A percentile compares a stretch with the other conserved stretches of the same genome.
Evolutionary conservation across 2,329 filamentous ascomycete genomes (phyloP).

Genomic region (Penicillium decumbens): DNA sequence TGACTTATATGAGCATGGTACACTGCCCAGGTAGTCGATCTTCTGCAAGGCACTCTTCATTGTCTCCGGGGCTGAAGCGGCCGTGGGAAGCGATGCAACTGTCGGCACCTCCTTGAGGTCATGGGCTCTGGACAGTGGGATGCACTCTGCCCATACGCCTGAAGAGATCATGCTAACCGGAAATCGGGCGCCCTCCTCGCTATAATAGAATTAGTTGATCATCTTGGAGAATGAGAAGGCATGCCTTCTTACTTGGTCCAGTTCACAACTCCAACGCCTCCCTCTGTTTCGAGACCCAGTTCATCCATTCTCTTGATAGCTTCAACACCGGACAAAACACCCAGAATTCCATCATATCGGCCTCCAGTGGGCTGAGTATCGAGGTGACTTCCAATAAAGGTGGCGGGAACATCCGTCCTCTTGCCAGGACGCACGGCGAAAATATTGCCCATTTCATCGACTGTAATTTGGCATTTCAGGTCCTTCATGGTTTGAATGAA

Average conservation of each 20-base stretch:
- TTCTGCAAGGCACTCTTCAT: slow-evolving; percentile 65
- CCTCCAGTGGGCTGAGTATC: slow-evolving; percentile 57
- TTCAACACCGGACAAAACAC: slow-evolving; percentile 68
- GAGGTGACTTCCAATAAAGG: slow-evolving; percentile 66
- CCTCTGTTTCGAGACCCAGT: slow-evolving; percentile 62
- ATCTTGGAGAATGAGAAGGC: not conserved
- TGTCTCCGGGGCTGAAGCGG: slow-evolving; percentile 54
- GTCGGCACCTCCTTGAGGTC: slow-evolving; percentile 57
- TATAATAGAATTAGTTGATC: slow-evolving; percentile 30
- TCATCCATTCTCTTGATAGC: slow-evolving; percentile 65
- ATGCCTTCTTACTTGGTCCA: slow-evolving; percentile 31
- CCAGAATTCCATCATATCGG: slow-evolving; percentile 61
- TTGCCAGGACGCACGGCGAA: slow-evolving; percentile 67
- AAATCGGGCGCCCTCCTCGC: slow-evolving; percentile 75
- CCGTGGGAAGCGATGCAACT: slow-evolving; percentile 40
- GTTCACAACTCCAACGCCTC: slow-evolving; percentile 68
- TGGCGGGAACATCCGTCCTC: slow-evolving; percentile 54
- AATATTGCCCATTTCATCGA: slow-evolving; percentile 76
- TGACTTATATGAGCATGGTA: slow-evolving; percentile 52
- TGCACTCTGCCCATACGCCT: slow-evolving; percentile 67
- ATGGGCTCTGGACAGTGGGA: slow-evolving; percentile 60
- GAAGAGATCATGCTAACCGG: slow-evolving; percentile 68
- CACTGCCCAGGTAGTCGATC: slow-evolving; percentile 63
- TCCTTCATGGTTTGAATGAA: slow-evolving; percentile 60
- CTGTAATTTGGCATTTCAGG: slow-evolving; percentile 62